phyloP scores from a whole-genome alignment of 2,329 filamentous ascomycete genomes.

The Penicillium sp. region DNA sequence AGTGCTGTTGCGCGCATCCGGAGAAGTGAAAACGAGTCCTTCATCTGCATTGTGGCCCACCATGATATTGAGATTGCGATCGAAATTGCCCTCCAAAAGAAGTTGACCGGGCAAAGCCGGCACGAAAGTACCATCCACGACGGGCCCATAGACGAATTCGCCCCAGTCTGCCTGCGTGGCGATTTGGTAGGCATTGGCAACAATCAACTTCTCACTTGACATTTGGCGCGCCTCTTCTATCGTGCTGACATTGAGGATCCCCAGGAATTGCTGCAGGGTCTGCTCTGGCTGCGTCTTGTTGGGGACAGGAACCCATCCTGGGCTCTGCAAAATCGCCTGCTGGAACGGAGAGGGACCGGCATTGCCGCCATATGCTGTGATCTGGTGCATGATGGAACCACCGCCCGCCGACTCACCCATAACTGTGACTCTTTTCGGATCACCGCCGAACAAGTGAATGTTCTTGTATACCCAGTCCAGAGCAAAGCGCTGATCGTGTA shows the following conservation, averaged over 20 bases:
- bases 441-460: constrained; percentile 56
- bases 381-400: constrained; percentile 56
- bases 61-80: constrained; percentile 47
- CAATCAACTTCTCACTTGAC: constrained; percentile 39
- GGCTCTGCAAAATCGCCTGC: constrained; percentile 47
- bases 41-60: constrained; percentile 46
- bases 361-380: constrained; percentile 52
- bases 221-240: constrained; percentile 46
- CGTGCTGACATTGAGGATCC: constrained; percentile 43
- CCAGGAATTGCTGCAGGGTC: constrained; percentile 40
- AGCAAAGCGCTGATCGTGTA: constrained; percentile 56
- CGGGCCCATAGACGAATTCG: constrained; percentile 46
- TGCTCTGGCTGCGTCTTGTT: constrained; percentile 39
- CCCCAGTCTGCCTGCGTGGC: constrained; percentile 38
- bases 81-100: constrained; percentile 45
- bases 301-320: constrained; percentile 36
- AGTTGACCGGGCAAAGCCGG: constrained; percentile 48
- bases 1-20: constrained; percentile 26
- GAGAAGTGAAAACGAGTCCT: constrained; percentile 43
- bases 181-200: constrained; percentile 47
- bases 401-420: constrained; percentile 50
- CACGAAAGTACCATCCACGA: constrained; percentile 51
- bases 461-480: constrained; percentile 58
- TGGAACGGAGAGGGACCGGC: constrained; percentile 38
- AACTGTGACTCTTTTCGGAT: constrained; percentile 48